Base-by-base conservation (phyloP, 345 rosid genomes). In the Acer saccharum region DNA sequence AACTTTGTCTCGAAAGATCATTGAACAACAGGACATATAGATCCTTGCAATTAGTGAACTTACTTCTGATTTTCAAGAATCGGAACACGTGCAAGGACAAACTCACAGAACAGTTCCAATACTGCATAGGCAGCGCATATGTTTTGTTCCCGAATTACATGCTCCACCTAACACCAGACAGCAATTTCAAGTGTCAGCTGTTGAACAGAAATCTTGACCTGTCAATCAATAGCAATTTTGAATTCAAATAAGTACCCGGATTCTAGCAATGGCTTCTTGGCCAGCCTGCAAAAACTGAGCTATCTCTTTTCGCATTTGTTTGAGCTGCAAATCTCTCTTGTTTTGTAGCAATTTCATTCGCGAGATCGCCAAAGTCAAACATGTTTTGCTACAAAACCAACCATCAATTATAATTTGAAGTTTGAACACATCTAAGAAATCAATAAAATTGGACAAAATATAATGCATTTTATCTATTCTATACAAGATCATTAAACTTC, bases 221-320 rank as follows among this genome's bases (percentile, higher is more conserved):
- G 54, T 0, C 48, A 39, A 1, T 46, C 39, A 52, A 41, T 3
- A 35, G 25, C 4, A 44, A 79, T 73, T 20, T 18, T 52, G 3
- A 76, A 79, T 63, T 62, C 1, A 18, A 84, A 77, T 54, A 8
- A 41, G 1, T 80, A 92, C 99, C 87, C 99, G 83, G 54, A 96
- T 96, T 70, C 98, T 89, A 86, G 99, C 98, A 1, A 96, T 96
- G 12, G 98, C 80, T 86, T 96, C 98, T 81, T 93, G 97, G 70
- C 98, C 97, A 73, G 96, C 94, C 86, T 89, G 97, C 81, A 96
- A 81, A 82, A 96, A 93, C 50, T 93, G 97, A 68, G 99, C 96
- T 65, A 95, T 92, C 88, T 95, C 98, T 79, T 90, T 92, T 80
- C 95, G 91, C 97, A 96, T 96, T 35, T 88, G 90, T 77, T 91